These are phyloP conservation scores for Sphagnum contortum DNA, from an alignment of 225 moss, liverwort and hornwort species.

Conservation along the genomic window DNA sequence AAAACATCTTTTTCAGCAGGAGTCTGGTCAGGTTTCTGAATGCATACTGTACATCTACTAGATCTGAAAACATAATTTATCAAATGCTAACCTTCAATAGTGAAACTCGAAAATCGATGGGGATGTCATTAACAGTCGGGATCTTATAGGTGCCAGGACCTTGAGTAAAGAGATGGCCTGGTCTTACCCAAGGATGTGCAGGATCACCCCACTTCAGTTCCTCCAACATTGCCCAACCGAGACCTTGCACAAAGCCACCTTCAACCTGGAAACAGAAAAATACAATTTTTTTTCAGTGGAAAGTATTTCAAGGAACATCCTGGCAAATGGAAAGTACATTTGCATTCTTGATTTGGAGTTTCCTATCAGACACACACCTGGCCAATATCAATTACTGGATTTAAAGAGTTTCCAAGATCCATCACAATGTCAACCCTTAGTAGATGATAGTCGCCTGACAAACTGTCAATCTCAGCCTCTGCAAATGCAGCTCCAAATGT, in stretches of 20 bases:
- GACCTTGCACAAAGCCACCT: conserved; percentile 85
- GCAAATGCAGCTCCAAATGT: conserved; percentile 91
- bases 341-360: no score
- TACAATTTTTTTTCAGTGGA: neutral
- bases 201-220: conserved; percentile 96
- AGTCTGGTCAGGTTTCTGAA: neutral
- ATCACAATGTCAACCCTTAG: conserved; percentile 90
- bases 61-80: neutral
- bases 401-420: conserved; percentile 85
- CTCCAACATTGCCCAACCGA: conserved; percentile 79
- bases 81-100: conserved; percentile 54
- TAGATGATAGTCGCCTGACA: conserved; percentile 80
- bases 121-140: conserved; percentile 87
- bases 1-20: neutral
- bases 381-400: conserved; percentile 88
- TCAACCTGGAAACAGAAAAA: conserved; percentile 43
- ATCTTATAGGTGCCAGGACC: conserved; percentile 96
- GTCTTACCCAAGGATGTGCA: conserved; percentile 87
- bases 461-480: conserved; percentile 64
- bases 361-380: conserved; percentile 26
- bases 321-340: no score
- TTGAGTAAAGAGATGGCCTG: conserved; percentile 85
- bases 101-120: conserved; percentile 81
- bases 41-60: neutral
- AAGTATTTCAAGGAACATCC: neutral